These are phyloP conservation scores for Aspergillus transmontanensis DNA, from an alignment of 2,329 filamentous ascomycete genomes.

Conservation along the genomic window DNA sequence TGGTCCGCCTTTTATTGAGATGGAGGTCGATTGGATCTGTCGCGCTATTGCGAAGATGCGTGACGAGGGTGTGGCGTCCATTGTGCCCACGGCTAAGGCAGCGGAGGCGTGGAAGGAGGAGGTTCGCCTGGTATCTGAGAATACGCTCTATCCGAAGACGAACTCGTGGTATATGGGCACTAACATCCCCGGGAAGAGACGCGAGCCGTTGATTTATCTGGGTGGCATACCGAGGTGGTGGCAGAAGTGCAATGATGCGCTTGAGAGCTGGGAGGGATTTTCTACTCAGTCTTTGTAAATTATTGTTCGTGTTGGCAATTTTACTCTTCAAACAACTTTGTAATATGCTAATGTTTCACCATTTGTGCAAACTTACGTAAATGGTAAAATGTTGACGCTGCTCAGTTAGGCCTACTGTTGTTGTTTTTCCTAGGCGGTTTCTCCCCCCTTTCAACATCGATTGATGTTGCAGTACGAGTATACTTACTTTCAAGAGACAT, in stretches of 20 bases:
- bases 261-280: slow-evolving; percentile 3
- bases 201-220: slow-evolving; percentile 14
- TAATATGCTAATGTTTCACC: not conserved
- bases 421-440: too few species aligned
- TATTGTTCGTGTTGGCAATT: not conserved
- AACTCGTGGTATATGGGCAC: slow-evolving; percentile 29
- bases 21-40: slow-evolving; percentile 34
- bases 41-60: slow-evolving; percentile 21
- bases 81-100: slow-evolving; percentile 17
- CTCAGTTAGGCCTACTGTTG: too few species aligned
- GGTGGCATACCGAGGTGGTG: slow-evolving; percentile 11
- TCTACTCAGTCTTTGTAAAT: not conserved
- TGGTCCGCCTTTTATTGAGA: slow-evolving; percentile 38
- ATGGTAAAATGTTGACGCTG: too few species aligned
- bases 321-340: not conserved
- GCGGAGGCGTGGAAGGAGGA: slow-evolving; percentile 21
- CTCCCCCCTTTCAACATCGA: too few species aligned
- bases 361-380: too few species aligned
- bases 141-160: slow-evolving; percentile 21
- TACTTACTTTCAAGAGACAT: too few species aligned
- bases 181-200: slow-evolving; percentile 27
- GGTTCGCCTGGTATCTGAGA: slow-evolving; percentile 11
- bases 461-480: too few species aligned
- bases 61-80: slow-evolving; percentile 1
- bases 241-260: not conserved